phyloP scores from a whole-genome alignment of 768 basidiomycete genomes.

The Lepiota venenata region DNA sequence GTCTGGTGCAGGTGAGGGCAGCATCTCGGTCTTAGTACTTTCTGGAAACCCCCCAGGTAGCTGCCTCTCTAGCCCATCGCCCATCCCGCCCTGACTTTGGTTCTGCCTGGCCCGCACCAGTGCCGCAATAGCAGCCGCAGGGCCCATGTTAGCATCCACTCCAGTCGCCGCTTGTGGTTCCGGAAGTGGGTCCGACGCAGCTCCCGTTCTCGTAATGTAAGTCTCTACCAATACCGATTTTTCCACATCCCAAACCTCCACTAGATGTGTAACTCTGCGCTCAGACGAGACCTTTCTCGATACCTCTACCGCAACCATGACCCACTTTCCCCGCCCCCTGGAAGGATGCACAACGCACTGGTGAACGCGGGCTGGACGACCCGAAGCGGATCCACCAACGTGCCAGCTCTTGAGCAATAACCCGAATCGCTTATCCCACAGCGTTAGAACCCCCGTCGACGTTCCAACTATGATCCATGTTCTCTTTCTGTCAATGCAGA shows the following conservation, averaged over 20 bases:
- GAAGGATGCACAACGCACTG: constrained; percentile 82
- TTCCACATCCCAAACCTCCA: constrained; percentile 93
- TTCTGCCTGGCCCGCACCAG: constrained; percentile 51
- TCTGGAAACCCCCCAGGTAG: background rate
- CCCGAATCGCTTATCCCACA: constrained; percentile 97
- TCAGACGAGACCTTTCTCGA: constrained; percentile 40
- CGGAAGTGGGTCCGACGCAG: constrained; percentile 43
- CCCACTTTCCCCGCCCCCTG: constrained; percentile 85
- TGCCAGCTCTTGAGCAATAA: constrained; percentile 87
- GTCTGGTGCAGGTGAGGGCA: constrained; percentile 55
- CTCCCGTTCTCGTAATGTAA: constrained; percentile 56
- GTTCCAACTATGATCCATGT: constrained; percentile 92
- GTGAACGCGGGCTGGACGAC: constrained; percentile 57
- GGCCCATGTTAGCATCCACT: constrained; percentile 54
- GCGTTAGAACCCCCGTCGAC: constrained; percentile 73
- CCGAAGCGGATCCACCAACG: constrained; percentile 45
- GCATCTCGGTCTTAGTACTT: constrained; percentile 18
- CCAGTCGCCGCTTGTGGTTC: constrained; percentile 52
- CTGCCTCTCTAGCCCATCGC: constrained; percentile 23
- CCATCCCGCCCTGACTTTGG: constrained; percentile 10
- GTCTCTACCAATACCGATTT: constrained; percentile 75
- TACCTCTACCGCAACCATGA: constrained; percentile 78
- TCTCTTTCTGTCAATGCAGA: constrained; percentile 81
- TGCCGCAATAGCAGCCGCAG: constrained; percentile 76
- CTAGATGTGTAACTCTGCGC: constrained; percentile 38